Evolutionary conservation across 2,329 filamentous ascomycete species (phyloP).

Genomic region (Venturiaceae sp.): DNA sequence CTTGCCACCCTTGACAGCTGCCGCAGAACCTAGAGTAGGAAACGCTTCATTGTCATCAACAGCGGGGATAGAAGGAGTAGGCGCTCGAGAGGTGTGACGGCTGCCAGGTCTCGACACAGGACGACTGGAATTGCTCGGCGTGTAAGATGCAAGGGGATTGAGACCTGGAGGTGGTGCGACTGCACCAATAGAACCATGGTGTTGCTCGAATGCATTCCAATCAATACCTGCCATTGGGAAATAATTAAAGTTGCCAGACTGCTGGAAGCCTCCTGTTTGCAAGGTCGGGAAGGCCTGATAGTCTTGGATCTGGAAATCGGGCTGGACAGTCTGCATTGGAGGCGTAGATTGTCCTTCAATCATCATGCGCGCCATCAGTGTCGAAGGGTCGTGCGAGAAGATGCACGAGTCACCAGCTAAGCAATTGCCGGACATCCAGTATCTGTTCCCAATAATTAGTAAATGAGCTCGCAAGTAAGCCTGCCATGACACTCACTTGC

Average conservation of each 20-base stretch:
- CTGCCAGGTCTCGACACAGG: constrained; percentile 77
- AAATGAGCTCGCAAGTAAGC: constrained; percentile 6
- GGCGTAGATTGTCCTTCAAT: constrained; percentile 55
- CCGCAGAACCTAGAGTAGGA: constrained; percentile 71
- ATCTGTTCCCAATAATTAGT: constrained; percentile 41
- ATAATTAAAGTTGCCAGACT: constrained; percentile 30
- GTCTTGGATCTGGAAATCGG: constrained; percentile 71
- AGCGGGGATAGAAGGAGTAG: constrained; percentile 58
- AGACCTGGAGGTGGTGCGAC: constrained; percentile 59
- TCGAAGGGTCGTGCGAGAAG: constrained; percentile 90
- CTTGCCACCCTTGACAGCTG: constrained; percentile 65
- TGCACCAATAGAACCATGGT: constrained; percentile 19
- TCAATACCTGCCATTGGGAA: constrained; percentile 21
- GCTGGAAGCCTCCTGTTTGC: constrained; percentile 23
- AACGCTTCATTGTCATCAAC: constrained; percentile 95
- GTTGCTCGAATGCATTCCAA: constrained; percentile 24
- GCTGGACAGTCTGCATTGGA: constrained; percentile 51
- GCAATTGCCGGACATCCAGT: constrained; percentile 94
- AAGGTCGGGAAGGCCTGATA: constrained; percentile 78
- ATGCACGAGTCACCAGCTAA: constrained; percentile 89
- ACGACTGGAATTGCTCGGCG: constrained; percentile 45
- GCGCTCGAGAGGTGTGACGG: constrained; percentile 59
- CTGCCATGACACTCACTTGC: constrained; percentile 66
- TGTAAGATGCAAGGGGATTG: constrained; percentile 51
- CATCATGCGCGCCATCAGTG: constrained; percentile 71